phyloP scores from a whole-genome alignment of 2,329 filamentous ascomycete species.

The Fusarium liriodendri region DNA sequence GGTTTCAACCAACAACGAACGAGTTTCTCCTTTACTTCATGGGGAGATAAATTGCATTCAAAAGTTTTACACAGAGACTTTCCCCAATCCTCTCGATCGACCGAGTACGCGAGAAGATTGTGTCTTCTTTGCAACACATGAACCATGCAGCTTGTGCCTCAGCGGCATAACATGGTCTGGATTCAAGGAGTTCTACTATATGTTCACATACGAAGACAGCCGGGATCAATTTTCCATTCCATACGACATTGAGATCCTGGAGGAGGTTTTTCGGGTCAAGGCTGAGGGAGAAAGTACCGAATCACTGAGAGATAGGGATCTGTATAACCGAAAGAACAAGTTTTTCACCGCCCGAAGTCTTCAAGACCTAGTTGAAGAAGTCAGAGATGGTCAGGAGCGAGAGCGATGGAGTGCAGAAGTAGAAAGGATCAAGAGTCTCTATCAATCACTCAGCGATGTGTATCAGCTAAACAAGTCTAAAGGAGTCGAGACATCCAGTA shows the following conservation, averaged over 20 bases:
- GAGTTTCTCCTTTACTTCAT: constrained; percentile 65
- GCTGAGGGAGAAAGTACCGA: constrained; percentile 52
- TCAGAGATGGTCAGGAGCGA: constrained; percentile 51
- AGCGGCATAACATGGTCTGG: constrained; percentile 69
- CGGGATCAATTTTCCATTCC: constrained; percentile 66
- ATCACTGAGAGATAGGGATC: constrained; percentile 50
- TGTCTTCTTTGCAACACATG: constrained; percentile 69
- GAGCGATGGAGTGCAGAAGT: constrained; percentile 54
- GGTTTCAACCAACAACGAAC: constrained; percentile 67
- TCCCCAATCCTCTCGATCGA: constrained; percentile 49
- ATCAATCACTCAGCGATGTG: constrained; percentile 57
- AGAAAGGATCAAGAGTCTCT: constrained; percentile 60
- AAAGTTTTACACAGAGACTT: constrained; percentile 60
- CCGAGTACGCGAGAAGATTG: constrained; percentile 58
- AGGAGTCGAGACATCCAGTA: constrained; percentile 57
- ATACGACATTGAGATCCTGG: constrained; percentile 68
- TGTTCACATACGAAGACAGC: constrained; percentile 70
- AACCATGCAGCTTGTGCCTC: constrained; percentile 68
- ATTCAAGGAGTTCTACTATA: constrained; percentile 66
- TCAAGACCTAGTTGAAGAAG: constrained; percentile 51
- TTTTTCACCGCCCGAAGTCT: constrained; percentile 63
- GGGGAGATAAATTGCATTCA: constrained; percentile 72
- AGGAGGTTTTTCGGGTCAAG: constrained; percentile 65
- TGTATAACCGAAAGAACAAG: constrained; percentile 68
- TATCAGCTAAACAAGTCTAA: constrained; percentile 61